Conservation (phyloP, 192 early-diverging fungal species). For the Mortierella hygrophila region DNA sequence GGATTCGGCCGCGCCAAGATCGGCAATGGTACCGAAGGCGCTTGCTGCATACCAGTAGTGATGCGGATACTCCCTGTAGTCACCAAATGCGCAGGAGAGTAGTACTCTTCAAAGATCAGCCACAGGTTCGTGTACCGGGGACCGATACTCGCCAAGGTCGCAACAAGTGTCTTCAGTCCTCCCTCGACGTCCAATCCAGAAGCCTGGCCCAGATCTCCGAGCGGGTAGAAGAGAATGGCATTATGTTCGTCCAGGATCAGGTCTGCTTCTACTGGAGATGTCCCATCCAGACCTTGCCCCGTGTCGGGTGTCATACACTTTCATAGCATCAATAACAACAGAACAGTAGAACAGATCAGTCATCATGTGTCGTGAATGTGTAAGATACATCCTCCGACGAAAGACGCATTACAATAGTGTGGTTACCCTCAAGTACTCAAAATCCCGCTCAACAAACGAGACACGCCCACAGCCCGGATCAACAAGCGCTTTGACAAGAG, state of each 20-base stretch:
- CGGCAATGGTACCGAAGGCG: neutral
- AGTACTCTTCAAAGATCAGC: constrained; percentile 40
- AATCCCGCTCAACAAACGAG: constrained; percentile 30
- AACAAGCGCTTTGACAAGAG: constrained; percentile 13
- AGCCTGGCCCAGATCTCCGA: constrained; percentile 28
- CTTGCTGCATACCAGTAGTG: neutral
- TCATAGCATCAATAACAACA: neutral
- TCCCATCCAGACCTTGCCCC: neutral
- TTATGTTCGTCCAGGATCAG: constrained; percentile 30
- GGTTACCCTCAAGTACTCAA: constrained; percentile 33
- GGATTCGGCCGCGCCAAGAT: constrained; percentile 16
- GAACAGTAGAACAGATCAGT: neutral
- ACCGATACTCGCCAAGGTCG: constrained; percentile 16
- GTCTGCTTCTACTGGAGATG: constrained; percentile 27
- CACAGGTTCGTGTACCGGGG: constrained; percentile 29
- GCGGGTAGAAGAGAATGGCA: constrained; percentile 24
- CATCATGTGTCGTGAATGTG: neutral
- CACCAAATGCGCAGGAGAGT: neutral
- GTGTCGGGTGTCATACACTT: neutral
- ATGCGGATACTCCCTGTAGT: neutral
- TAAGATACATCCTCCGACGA: neutral
- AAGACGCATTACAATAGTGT: neutral
- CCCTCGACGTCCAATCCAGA: constrained; percentile 14
- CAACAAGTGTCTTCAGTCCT: constrained; percentile 26
- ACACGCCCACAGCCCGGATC: constrained; percentile 1